These are phyloP conservation scores for Epichloe coenophiala DNA, from an alignment of 2,329 filamentous ascomycete species.

Conservation along the genomic window DNA sequence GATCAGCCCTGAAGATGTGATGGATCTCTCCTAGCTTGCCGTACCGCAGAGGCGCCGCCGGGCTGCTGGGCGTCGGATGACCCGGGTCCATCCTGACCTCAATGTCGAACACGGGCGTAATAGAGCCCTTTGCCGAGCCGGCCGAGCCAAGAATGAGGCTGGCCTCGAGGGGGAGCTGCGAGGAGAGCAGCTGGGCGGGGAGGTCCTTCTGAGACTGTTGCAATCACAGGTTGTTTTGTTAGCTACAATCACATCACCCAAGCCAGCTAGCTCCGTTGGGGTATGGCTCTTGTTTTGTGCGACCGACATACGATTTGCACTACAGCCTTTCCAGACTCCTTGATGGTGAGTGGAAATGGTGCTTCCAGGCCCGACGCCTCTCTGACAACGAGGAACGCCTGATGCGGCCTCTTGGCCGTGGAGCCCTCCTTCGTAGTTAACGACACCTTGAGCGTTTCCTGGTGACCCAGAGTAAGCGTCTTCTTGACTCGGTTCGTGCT, in stretches of 20 bases:
- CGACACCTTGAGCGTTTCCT: conserved; percentile 67
- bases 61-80: conserved; percentile 40
- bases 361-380: conserved; percentile 73
- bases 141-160: conserved; percentile 78
- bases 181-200: conserved; percentile 64
- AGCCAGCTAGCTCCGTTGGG: background rate
- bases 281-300: too few relatives aligned
- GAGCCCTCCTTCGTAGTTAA: conserved; percentile 71
- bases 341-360: conserved; percentile 71
- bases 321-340: conserved; percentile 76
- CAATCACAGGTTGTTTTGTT: background rate
- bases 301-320: conserved; percentile 72
- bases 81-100: conserved; percentile 50
- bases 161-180: conserved; percentile 57
- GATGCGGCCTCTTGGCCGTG: conserved; percentile 74
- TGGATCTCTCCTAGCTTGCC: conserved; percentile 73
- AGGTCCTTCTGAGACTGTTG: conserved; percentile 75
- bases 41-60: conserved; percentile 65
- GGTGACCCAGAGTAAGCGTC: conserved; percentile 48
- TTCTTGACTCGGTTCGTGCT: conserved; percentile 46
- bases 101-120: conserved; percentile 60
- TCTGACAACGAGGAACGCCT: conserved; percentile 77
- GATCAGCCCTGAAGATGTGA: conserved; percentile 75
- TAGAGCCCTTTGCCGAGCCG: conserved; percentile 55
- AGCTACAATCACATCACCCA: background rate